Percentiles rank a stretch among this genome's conserved stretches.
Conservation (phyloP, 129 eudicot species). For the Flaveria ramosissima region DNA sequence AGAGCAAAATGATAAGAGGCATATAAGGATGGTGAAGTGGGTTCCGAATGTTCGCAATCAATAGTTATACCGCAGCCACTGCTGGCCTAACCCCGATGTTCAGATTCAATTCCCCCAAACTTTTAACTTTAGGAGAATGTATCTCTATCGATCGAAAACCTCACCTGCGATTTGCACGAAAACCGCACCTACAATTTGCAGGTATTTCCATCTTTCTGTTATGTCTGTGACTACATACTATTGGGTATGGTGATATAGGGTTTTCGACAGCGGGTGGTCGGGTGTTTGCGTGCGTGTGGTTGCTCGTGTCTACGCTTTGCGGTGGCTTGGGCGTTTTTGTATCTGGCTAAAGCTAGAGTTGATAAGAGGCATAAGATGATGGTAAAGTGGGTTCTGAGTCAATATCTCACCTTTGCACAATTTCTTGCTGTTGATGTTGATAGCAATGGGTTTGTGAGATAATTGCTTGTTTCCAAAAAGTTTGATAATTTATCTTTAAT, state of each 20-base stretch:
- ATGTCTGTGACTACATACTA: slow-evolving; percentile 89
- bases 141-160: slow-evolving; percentile 54
- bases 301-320: slow-evolving; percentile 73
- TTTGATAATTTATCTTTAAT: too few relatives aligned
- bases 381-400: slow-evolving; percentile 52
- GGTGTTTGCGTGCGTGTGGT: slow-evolving; percentile 65
- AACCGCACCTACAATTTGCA: too few relatives aligned
- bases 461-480: too few relatives aligned
- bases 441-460: too few relatives aligned
- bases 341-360: slow-evolving; percentile 68
- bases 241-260: slow-evolving; percentile 75
- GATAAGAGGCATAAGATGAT: slow-evolving; percentile 66
- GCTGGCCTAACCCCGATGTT: not conserved
- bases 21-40: too few relatives aligned
- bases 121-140: slow-evolving; percentile 18
- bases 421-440: too few relatives aligned
- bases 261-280: slow-evolving; percentile 58
- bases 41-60: not conserved
- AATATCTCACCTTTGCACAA: too few relatives aligned
- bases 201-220: slow-evolving; percentile 45
- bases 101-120: slow-evolving; percentile 17
- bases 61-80: not conserved
- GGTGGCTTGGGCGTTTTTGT: slow-evolving; percentile 77
- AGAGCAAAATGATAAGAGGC: slow-evolving; percentile 40
- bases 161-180: slow-evolving; percentile 56